Evolutionary conservation across 192 early-diverging fungal genomes (phyloP), one percentile per base, ranked within the genome.

Genomic region (Backusella morwellensis): DNA sequence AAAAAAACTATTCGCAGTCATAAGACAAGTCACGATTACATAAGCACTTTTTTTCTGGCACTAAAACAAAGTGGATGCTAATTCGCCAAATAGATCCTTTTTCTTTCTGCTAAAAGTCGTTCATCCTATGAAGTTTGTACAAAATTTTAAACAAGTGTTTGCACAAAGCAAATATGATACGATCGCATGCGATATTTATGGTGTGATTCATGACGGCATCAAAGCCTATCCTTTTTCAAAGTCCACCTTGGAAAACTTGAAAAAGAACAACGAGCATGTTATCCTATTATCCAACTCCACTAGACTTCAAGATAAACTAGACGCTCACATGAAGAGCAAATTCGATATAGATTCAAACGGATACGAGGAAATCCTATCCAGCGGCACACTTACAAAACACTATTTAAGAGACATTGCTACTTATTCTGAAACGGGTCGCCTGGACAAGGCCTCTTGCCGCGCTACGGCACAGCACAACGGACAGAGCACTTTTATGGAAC

Each of bases 201-300:
- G 81, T 21, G 81, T 82, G 44, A 36, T 82, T 29, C 81, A 82
- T 66, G 63, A 82, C 19, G 81, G 81, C 5, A 52, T 59, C 6
- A 23, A 77, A 40, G 15, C 81, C 0, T 78, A 82, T 40, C 73
- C 73, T 42, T 77, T 63, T 66, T 42, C 81, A 7, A 52, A 75
- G 40, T 14, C 35, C 1, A 36, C 81, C 7, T 40, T 82, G 21
- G 42, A 59, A 34, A 2, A 21, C 3, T 73, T 78, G 1, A 34
- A 42, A 35, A 23, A 23, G 17, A 54, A 35, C 4, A 47, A 54
- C 15, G 21, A 70, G 5, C 35, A 72, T 21, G 68, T 74, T 36
- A 47, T 82, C 32, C 47, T 82, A 35, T 63, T 82, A 14, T 82
- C 81, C 38, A 82, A 82, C 29, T 82, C 81, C 0, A 75, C 73